Evolutionary conservation across 176 grass and related monocot species (phyloP).

Genomic region (Tillandsia fasciculata): DNA sequence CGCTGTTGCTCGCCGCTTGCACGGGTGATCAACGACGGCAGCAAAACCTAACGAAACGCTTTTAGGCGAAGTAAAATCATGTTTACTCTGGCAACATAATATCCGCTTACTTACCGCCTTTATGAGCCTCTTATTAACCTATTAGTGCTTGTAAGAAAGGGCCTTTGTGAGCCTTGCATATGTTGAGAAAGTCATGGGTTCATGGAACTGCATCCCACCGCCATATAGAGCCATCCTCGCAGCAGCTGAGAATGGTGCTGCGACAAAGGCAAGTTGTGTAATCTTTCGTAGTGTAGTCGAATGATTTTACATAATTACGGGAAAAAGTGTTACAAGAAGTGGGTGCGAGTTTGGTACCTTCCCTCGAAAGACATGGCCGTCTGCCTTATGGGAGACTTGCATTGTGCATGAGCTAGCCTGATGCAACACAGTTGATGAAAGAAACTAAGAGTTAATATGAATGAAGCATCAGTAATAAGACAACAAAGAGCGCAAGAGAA

Average conservation of each 20-base stretch:
- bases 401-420: constrained; percentile 53
- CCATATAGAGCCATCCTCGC: constrained; percentile 62
- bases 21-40: no score
- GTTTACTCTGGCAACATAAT: no score
- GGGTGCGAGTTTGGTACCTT: constrained; percentile 36
- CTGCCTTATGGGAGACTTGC: constrained; percentile 76
- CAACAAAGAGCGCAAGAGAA: neutral
- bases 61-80: no score
- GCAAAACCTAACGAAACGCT: no score
- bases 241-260: constrained; percentile 80
- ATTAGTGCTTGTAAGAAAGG: no score
- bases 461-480: neutral
- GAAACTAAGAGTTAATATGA: constrained; percentile 11
- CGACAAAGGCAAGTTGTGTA: constrained; percentile 11
- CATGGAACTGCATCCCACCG: constrained; percentile 65
- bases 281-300: neutral
- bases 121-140: no score
- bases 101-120: no score
- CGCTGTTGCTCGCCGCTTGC: no score
- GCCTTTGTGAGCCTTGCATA: neutral
- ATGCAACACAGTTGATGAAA: neutral
- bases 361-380: constrained; percentile 72
- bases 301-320: neutral
- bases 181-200: neutral
- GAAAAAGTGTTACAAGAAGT: neutral